Evolutionary conservation across 306 rosid genomes (phyloP), one percentile per base, ranked within the genome.

Genomic region (Glycine soja): DNA sequence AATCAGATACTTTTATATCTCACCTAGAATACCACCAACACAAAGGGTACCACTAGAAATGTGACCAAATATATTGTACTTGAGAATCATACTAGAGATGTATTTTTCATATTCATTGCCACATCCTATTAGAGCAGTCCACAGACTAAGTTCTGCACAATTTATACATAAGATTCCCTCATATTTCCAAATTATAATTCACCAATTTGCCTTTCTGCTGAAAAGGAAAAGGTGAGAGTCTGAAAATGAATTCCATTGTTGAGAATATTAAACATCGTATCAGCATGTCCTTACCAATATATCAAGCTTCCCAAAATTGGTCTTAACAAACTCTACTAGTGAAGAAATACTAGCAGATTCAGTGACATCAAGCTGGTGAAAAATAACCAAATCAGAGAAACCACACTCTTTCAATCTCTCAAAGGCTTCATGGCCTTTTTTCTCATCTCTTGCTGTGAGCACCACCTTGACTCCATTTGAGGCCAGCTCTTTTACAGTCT

Each of bases 251-350:
- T 51, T 51, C 56, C 56, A 51, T 4, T 4, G 53, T 46, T 76
- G 3, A 57, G 51, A 76, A 70, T 70, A 76, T 77, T 62, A 3
- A 14, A 47, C 30, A 50, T 32, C 7, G 53, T 14, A 73, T 30
- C 0, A 3, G 6, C 18, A 54, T 72, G 59, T 69, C 58, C 74
- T 83, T 70, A 87, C 86, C 88, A 87, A 72, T 46, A 87, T 84
- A 78, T 87, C 90, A 70, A 87, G 86, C 70, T 67, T 81, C 7
- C 86, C 88, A 74, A 84, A 84, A 11, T 84, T 76, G 15, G 57
- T 46, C 64, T 56, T 54, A 6, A 84, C 74, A 75, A 84, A 81
- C 46, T 84, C 80, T n/a, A 30, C 82, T 3, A 87, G 64, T 10
- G 88, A 74, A 7, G 74, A 63, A 53, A 87, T 79, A 81, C 90